phyloP scores from a whole-genome alignment of 306 rosid species.

The Fragaria vesca region DNA sequence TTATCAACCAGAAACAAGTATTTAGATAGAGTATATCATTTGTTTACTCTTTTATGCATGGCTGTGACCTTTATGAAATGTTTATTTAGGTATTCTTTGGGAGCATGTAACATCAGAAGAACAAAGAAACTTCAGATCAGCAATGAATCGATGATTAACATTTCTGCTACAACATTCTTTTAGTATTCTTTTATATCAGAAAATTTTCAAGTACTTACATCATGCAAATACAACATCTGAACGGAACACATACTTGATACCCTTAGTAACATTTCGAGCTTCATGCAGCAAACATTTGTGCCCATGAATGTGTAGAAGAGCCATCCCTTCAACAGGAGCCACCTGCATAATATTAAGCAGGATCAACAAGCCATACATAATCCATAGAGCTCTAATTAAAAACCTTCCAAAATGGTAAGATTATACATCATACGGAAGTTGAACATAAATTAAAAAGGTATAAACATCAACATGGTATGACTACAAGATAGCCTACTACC shows the following conservation, averaged over 20 bases:
- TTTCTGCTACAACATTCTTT: background rate
- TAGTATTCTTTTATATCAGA: background rate
- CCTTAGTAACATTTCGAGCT: constrained; percentile 79
- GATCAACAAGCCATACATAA: constrained; percentile 30
- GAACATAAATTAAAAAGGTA: background rate
- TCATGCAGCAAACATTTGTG: constrained; percentile 90
- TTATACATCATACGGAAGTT: background rate
- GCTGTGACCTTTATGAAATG: background rate
- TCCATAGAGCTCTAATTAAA: constrained; percentile 13
- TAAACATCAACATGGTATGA: background rate
- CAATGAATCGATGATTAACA: background rate
- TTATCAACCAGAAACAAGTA: background rate
- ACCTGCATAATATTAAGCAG: constrained; percentile 47
- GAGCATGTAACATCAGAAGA: background rate
- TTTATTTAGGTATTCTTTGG: background rate
- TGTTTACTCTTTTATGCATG: background rate
- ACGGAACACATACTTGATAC: constrained; percentile 82
- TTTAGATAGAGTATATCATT: background rate
- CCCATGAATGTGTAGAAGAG: constrained; percentile 88
- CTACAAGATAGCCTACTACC: constrained; percentile 40
- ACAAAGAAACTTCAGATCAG: constrained; percentile 1
- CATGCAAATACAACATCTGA: constrained; percentile 80
- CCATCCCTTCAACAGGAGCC: constrained; percentile 86
- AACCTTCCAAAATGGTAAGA: background rate
- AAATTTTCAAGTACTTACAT: constrained; percentile 18